phyloP scores from a whole-genome alignment of 139 green algal species.

The Volvox africanus region DNA sequence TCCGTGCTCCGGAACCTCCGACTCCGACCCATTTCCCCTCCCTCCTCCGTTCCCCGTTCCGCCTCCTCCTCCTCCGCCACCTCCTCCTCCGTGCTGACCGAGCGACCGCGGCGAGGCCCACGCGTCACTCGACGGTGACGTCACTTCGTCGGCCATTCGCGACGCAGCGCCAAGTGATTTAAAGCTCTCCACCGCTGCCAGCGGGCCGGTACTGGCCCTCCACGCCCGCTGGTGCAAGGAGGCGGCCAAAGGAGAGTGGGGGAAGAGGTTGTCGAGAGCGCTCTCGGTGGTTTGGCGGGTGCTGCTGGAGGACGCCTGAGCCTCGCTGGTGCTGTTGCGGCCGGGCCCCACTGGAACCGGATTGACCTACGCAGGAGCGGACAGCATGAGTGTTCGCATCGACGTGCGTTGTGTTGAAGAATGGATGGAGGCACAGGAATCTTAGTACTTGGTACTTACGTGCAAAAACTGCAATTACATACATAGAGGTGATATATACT shows the following conservation, averaged over 20 bases:
- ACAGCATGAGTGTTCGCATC: too few species aligned
- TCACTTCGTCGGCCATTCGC: neutral
- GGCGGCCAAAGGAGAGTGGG: neutral
- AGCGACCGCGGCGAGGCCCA: neutral
- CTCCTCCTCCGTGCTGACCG: neutral
- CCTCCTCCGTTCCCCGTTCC: neutral
- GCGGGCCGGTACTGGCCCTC: neutral
- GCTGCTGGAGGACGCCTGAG: neutral
- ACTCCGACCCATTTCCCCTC: neutral
- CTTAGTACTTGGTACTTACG: too few species aligned
- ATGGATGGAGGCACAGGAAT: too few species aligned
- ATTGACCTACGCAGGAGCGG: too few species aligned
- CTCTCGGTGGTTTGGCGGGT: neutral
- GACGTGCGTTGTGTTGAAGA: too few species aligned
- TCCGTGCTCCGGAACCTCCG: neutral
- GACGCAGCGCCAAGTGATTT: neutral
- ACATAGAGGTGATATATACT: too few species aligned
- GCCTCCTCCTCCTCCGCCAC: neutral
- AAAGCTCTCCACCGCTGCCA: neutral
- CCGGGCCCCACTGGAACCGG: too few species aligned
- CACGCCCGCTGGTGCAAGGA: neutral
- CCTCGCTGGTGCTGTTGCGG: neutral
- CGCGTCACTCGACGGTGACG: conserved; percentile 5
- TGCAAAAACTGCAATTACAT: too few species aligned
- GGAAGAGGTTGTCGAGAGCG: neutral